phyloP scores from a whole-genome alignment of 1,139 yeast species.

The Hanseniaspora uvarum region DNA sequence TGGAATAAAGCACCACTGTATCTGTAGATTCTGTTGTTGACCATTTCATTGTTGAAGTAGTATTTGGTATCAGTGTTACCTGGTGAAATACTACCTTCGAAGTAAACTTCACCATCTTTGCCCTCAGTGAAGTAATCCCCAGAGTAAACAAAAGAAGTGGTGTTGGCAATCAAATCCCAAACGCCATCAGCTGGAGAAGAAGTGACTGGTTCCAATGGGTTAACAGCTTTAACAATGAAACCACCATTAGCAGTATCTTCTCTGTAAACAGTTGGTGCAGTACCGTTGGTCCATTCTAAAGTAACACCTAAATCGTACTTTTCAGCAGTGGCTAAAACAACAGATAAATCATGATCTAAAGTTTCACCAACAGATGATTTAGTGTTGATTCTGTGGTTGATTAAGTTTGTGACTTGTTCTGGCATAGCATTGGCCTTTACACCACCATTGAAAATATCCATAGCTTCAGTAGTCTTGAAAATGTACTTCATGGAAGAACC shows the following conservation, averaged over 20 bases:
- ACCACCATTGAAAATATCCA: conserved; percentile 46
- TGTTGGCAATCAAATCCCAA: conserved; percentile 42
- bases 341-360: conserved; percentile 33
- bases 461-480: conserved; percentile 44
- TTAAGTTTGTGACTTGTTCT: conserved; percentile 38
- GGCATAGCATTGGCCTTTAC: conserved; percentile 48
- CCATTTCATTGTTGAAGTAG: conserved; percentile 47
- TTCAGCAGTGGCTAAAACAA: conserved; percentile 36
- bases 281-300: conserved; percentile 31
- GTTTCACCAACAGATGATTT: conserved; percentile 37
- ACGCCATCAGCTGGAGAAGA: conserved; percentile 32
- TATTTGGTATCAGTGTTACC: conserved; percentile 71
- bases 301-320: conserved; percentile 41
- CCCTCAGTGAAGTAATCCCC: conserved; percentile 12
- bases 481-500: conserved; percentile 28
- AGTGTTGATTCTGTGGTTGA: conserved; percentile 42
- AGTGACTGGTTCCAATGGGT: conserved; percentile 39
- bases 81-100: conserved; percentile 48
- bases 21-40: conserved; percentile 51
- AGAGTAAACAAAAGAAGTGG: conserved; percentile 26
- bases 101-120: conserved; percentile 7
- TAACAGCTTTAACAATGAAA: conserved; percentile 34
- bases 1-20: conserved; percentile 34
- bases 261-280: conserved; percentile 20
- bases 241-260: conserved; percentile 35